Evolutionary conservation across 2,329 filamentous ascomycete species (phyloP), one percentile per base, ranked within the genome.

Genomic region (Alternaria triticimaculans): DNA sequence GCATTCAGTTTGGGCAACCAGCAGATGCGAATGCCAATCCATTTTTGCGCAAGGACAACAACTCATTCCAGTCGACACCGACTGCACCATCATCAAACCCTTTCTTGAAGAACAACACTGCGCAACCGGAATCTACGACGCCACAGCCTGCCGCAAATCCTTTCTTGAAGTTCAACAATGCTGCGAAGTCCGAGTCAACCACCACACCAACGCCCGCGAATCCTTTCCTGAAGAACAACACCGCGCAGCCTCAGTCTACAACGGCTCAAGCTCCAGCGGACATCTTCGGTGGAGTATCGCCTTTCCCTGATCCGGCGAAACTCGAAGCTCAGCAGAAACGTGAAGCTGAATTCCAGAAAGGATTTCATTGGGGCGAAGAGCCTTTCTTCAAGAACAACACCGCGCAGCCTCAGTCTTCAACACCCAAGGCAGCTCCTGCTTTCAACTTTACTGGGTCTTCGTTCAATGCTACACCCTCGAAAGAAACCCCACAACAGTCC

Each of bases 1-100:
- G 63, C 15, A 72, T 78, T 33, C 69, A 72, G 14, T 80, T 80
- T 41, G 67, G 69, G 6, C 60, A 67, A 9, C 46, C 66, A 4
- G 41, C 48, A 48, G 49, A 51, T 6, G 7, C 60, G 8, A 64
- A 55, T 6, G 41, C 41, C 11, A 73, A 67, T 23, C 67, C 69
- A 10, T 69, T 69, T 20, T 12, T 64, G 20, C 53, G 51, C 25
- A 55, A 63, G 21, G 53, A 54, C 23, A n/a, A 4, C 37, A 44
- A 12, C 3, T 11, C 56, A 15, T 50, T 48, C 10, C 45, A 50
- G 11, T 55, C 59, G 45, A 21, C 59, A 7, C 21, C 56, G 8
- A 21, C 37, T 12, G 41, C 50, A 8, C 49, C 58, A 14, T 25
- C 48, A 6, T 26, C 14, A 54, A 68, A 68, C 20, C 60, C 62